phyloP scores from a whole-genome alignment of 305 asterid species.

The Solanum hybrid region DNA sequence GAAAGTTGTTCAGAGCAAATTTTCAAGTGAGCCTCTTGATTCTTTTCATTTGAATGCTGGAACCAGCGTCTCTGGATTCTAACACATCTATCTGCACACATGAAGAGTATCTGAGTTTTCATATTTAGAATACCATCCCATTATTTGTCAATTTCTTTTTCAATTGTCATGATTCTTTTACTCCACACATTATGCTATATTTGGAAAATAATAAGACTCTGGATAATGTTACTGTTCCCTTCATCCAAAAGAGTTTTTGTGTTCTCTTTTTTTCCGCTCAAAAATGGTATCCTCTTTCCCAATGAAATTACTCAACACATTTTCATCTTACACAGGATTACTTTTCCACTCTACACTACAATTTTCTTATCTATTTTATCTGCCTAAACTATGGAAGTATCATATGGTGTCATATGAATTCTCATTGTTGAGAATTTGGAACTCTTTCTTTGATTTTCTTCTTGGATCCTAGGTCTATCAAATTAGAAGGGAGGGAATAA shows the following conservation, averaged over 20 bases:
- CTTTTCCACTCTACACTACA: background rate
- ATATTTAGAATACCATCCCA: background rate
- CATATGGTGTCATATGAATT: background rate
- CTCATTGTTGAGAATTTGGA: background rate
- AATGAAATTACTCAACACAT: background rate
- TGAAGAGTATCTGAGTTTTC: background rate
- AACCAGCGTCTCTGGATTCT: background rate
- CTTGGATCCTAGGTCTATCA: background rate
- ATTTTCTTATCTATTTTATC: background rate
- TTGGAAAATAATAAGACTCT: background rate
- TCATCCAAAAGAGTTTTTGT: background rate
- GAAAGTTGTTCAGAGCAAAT: constrained; percentile 83
- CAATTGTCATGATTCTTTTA: background rate
- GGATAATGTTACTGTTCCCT: background rate
- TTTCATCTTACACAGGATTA: background rate
- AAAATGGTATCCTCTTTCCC: background rate
- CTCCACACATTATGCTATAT: background rate
- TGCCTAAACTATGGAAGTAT: background rate
- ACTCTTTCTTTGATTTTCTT: background rate
- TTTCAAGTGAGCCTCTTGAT: constrained; percentile 58
- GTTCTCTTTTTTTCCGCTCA: background rate
- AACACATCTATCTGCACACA: background rate
- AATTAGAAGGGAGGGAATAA: background rate
- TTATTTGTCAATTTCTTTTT: background rate
- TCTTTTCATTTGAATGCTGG: constrained; percentile 13